Evolutionary conservation across 176 grass and related monocot species (phyloP), one percentile per base, ranked within the genome.

Genomic region (Rhynchospora tenuis): DNA sequence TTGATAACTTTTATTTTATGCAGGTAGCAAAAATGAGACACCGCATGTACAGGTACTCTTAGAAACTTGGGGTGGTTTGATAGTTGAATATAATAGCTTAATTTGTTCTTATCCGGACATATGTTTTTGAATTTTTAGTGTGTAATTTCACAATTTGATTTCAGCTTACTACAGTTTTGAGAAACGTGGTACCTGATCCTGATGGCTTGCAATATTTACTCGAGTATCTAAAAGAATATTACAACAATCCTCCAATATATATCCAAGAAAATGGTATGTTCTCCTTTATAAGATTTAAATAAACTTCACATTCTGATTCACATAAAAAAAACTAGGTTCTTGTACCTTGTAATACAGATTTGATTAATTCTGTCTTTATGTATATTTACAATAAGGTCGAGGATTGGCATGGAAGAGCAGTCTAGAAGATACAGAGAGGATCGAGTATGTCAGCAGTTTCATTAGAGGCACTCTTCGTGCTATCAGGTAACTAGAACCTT

Each of bases 261-360:
- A 7, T 98, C 1, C 89, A 98, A 83, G 95, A 98, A 89, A 98
- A 95, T 85, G 92, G 92, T 86, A 80, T 85, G 89, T 83, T 29
- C 26, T 79, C 27, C 72, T 15, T 68, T 68, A 68, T 42, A 43
- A 62, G 3, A 76, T 58, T 51, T 67, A 38, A 38, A 38, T 38
- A 38, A 38, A 4, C 33, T 38, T 38, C 33, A 38, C 3, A 38
- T 38, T 38, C 33, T 38, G 33, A 38, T 38, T 38, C 33, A 38
- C 33, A 38, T 38, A 38, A 38, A 38, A 38, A 38, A 38, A 38
- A 38, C 33, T 38, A 38, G 33, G 33, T 38, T 38, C 2, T 4
- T 14, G n/a, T 51, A 26, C 11, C 43, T 74, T 51, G 12, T 52
- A 15, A 74, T 69, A 14, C 23, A 59, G 11, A 56, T 48, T 17